These are phyloP conservation scores for Apiospora sp. DNA, from an alignment of 2,329 filamentous ascomycete genomes.

Conservation along the genomic window DNA sequence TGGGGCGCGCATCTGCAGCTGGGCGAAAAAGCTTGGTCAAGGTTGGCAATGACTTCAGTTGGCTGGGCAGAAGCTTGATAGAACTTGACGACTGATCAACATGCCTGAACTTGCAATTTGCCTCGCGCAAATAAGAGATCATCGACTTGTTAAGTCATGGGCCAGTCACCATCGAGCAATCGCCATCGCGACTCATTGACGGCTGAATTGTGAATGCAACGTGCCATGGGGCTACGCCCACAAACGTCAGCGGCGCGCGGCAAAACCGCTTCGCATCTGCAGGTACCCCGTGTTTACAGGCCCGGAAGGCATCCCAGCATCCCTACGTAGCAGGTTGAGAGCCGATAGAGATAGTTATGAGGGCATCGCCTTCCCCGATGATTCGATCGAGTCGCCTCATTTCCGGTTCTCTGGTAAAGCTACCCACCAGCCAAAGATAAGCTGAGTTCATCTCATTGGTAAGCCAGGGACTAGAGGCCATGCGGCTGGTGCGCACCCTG, in stretches of 20 bases:
- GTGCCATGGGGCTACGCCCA: constrained; percentile 2
- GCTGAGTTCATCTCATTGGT: constrained; percentile 22
- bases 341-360: constrained; percentile 4
- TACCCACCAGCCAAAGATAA: constrained; percentile 21
- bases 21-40: constrained; percentile 11
- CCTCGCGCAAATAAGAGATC: background rate
- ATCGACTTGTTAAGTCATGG: background rate
- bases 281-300: constrained; percentile 12
- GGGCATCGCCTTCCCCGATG: constrained; percentile 17
- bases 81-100: background rate
- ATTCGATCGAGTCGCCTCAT: constrained; percentile 18
- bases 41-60: constrained; percentile 9
- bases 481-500: constrained; percentile 21
- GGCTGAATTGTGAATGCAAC: constrained; percentile 8
- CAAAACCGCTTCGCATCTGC: constrained; percentile 15
- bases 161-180: constrained; percentile 15
- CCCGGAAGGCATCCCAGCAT: background rate
- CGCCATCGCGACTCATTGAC: constrained; percentile 10
- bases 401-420: constrained; percentile 19
- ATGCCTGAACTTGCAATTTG: background rate
- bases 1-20: background rate
- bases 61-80: constrained; percentile 20
- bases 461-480: background rate
- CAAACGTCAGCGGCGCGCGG: constrained; percentile 18
- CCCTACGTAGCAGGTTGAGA: constrained; percentile 1